Percentiles rank a stretch among this genome's conserved stretches.
Evolutionary conservation across 2,329 filamentous ascomycete genomes (phyloP).

Genomic region (Colletotrichum sp.): DNA sequence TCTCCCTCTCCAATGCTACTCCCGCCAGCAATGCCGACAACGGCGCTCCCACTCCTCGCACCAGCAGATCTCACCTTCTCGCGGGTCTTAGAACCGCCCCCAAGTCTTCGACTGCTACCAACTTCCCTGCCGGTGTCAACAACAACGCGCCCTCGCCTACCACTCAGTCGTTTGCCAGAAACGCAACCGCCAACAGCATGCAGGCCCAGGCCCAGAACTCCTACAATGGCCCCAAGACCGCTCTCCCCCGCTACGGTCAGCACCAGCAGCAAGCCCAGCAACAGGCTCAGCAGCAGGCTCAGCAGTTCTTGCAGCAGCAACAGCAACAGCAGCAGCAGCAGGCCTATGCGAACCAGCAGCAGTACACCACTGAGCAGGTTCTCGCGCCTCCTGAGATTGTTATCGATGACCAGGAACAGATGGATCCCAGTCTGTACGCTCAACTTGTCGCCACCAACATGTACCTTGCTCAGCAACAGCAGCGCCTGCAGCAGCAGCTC

Average conservation of each 20-base stretch:
- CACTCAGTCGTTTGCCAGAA: slow-evolving; percentile 47
- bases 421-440: slow-evolving; percentile 86
- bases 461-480: slow-evolving; percentile 92
- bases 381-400: slow-evolving; percentile 83
- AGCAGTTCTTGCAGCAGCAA: slow-evolving; percentile 33
- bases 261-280: slow-evolving; percentile 30
- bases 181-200: slow-evolving; percentile 47
- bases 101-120: slow-evolving; percentile 78
- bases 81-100: slow-evolving; percentile 93
- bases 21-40: slow-evolving; percentile 72
- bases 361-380: slow-evolving; percentile 80
- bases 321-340: slow-evolving; percentile 32
- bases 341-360: slow-evolving; percentile 45
- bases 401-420: slow-evolving; percentile 72
- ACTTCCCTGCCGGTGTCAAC: slow-evolving; percentile 71
- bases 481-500: slow-evolving; percentile 92
- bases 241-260: slow-evolving; percentile 52
- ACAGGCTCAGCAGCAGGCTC: slow-evolving; percentile 19
- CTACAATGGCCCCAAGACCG: slow-evolving; percentile 62
- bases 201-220: slow-evolving; percentile 49
- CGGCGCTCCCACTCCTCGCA: slow-evolving; percentile 81
- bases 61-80: slow-evolving; percentile 91
- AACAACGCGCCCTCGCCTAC: slow-evolving; percentile 42
- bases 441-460: slow-evolving; percentile 90
- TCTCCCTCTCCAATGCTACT: slow-evolving; percentile 78